phyloP scores from a whole-genome alignment of 2,329 filamentous ascomycete species.

The Pseudogymnoascus sp. region DNA sequence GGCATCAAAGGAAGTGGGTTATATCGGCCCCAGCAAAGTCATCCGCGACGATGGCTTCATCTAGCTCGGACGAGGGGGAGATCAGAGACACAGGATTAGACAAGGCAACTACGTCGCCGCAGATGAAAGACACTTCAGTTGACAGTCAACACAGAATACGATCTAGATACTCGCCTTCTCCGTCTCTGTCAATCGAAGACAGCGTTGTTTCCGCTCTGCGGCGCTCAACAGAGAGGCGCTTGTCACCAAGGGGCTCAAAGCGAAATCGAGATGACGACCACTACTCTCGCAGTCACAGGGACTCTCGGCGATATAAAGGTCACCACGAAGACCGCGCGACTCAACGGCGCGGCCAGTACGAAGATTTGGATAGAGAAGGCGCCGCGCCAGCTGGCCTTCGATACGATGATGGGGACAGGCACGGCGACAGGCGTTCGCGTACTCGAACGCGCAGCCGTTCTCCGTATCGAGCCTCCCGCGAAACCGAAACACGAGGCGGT shows the following conservation, averaged over 20 bases:
- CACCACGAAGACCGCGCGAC: constrained; percentile 51
- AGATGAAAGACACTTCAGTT: constrained; percentile 73
- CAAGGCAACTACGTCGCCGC: constrained; percentile 87
- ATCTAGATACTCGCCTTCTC: constrained; percentile 28
- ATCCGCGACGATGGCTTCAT: constrained; percentile 38
- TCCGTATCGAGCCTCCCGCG: constrained; percentile 34
- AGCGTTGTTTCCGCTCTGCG: constrained; percentile 37
- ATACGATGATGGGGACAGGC: constrained; percentile 43
- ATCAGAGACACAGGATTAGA: constrained; percentile 67
- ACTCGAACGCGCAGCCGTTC: constrained; percentile 45
- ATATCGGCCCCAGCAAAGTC: constrained; percentile 22
- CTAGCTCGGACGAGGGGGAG: constrained; percentile 80
- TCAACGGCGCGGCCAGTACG: constrained; percentile 42
- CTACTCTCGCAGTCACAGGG: constrained; percentile 38
- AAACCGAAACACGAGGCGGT: constrained; percentile 19
- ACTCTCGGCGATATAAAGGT: constrained; percentile 51
- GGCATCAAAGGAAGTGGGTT: constrained; percentile 26
- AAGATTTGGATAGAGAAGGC: constrained; percentile 44
- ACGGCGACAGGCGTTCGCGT: constrained; percentile 45
- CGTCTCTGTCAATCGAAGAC: constrained; percentile 30
- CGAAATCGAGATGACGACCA: constrained; percentile 57
- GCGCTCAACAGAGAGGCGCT: constrained; percentile 39
- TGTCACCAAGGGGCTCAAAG: constrained; percentile 60
- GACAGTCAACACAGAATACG: constrained; percentile 83
- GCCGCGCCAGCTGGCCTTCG: constrained; percentile 27